Base-by-base conservation (phyloP, 768 basidiomycete genomes). In the Bullera alba region DNA sequence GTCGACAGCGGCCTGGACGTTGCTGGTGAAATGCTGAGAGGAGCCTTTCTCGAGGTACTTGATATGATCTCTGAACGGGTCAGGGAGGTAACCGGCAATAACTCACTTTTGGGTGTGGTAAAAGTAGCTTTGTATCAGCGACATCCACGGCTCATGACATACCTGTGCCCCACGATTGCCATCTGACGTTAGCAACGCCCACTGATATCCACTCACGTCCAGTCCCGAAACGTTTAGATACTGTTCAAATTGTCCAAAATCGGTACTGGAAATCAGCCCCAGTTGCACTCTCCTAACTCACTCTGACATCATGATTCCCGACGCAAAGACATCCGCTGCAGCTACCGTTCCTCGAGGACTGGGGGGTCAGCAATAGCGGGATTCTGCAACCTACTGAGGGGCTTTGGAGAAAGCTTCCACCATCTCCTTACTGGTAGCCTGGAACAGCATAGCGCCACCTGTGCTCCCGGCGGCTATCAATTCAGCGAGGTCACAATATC, bases 381-480 rank as follows among this genome's bases (percentile, higher is more conserved):
- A 27, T 10, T 16, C 17, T 26, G 4, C 12, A n/a, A 37, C 69
- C 38, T 52, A 82, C 86, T 85, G 78, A 2, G 90, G 88, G 0
- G 87, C 87, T 59, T 83, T 79, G 0, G 86, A 81, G 65, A 91
- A 92, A 0, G 89, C 91, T 42, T 84, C 78, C 4, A 95, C 86
- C 92, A 97, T 95, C 71, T 95, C 81, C 63, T 88, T 81, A 4
- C 87, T 89, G 0, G 91, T 96, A 0, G 91, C 93, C 76, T 97
- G 93, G 77, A 97, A 97, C 15, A 96, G 79, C 6, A 96, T 74
- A 61, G 91, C 91, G 23, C 83, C 85, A 0, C 93, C 91, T 5
- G 81, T 82, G 1, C 83, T 83, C 0, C 92, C 93, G 32, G 88
- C 89, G 56, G 87, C 91, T 85, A 44, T 16, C 5, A 45, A 35